A percentile compares a stretch with the other conserved stretches of the same genome.
Evolutionary conservation across 108 stramenopile genomes (phyloP).

Genomic region (Seminavis robusta): DNA sequence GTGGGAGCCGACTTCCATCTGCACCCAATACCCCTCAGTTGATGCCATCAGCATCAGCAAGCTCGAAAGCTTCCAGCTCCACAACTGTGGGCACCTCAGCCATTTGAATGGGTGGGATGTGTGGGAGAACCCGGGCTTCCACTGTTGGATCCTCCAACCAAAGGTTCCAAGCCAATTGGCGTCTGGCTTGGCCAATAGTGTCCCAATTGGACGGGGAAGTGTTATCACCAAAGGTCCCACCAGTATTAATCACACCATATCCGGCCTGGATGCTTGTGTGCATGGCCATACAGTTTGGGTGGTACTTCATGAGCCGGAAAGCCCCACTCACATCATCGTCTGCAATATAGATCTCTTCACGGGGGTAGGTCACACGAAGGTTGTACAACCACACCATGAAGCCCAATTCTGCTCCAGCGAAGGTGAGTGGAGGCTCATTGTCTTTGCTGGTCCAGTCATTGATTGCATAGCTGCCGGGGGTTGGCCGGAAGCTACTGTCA

Average conservation of each 20-base stretch:
- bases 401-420: not conserved
- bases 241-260: no score
- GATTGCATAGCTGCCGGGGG: not conserved
- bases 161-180: not conserved
- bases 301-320: no score
- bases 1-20: not conserved
- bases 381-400: conserved; percentile 6
- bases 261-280: conserved; percentile 2
- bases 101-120: not conserved
- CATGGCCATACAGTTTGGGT: no score
- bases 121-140: not conserved
- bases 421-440: not conserved
- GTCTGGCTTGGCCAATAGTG: not conserved
- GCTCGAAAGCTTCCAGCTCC: not conserved
- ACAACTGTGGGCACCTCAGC: not conserved
- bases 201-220: conserved; percentile 9
- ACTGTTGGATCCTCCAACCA: conserved; percentile 2
- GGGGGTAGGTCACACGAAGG: conserved; percentile 10
- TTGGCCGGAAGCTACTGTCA: not conserved
- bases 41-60: not conserved
- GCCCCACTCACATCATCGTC: no score
- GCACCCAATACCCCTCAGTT: conserved; percentile 1
- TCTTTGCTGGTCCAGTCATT: conserved; percentile 17
- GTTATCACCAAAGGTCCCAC: conserved; percentile 7
- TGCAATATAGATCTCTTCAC: not conserved